Percentiles rank a stretch among this genome's conserved stretches.
Conservation (phyloP, 2,329 filamentous ascomycete genomes). For the Beauveria brongniartii region DNA sequence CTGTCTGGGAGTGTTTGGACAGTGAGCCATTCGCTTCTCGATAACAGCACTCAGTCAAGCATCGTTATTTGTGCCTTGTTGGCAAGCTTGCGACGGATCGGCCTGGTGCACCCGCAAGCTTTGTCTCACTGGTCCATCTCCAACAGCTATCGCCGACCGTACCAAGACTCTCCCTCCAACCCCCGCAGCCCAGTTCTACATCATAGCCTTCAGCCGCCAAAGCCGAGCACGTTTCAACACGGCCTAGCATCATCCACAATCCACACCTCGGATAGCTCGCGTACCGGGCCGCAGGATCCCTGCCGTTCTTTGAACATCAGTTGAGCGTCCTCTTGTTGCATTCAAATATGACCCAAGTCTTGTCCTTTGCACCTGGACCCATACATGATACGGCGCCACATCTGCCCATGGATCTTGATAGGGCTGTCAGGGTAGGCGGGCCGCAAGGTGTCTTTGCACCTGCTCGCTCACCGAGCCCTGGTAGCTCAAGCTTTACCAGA, state of each 20-base stretch:
- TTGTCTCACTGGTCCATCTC: background rate
- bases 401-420: conserved; percentile 17
- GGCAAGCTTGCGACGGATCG: background rate
- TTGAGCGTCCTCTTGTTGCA: conserved; percentile 3
- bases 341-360: conserved; percentile 19
- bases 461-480: conserved; percentile 11
- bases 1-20: background rate
- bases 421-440: conserved; percentile 13
- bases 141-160: background rate
- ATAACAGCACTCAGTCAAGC: conserved; percentile 1
- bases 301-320: conserved; percentile 1
- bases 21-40: background rate
- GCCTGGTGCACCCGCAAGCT: background rate
- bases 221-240: background rate
- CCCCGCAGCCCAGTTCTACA: background rate
- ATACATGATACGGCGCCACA: conserved; percentile 18
- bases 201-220: background rate
- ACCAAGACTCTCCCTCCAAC: background rate
- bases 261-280: background rate
- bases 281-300: background rate
- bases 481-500: conserved; percentile 17
- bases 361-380: conserved; percentile 17
- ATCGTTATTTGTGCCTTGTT: background rate
- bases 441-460: conserved; percentile 11
- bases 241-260: background rate